Evolutionary conservation across 179 eudicot species (phyloP).

Genomic region (Silene coronaria): DNA sequence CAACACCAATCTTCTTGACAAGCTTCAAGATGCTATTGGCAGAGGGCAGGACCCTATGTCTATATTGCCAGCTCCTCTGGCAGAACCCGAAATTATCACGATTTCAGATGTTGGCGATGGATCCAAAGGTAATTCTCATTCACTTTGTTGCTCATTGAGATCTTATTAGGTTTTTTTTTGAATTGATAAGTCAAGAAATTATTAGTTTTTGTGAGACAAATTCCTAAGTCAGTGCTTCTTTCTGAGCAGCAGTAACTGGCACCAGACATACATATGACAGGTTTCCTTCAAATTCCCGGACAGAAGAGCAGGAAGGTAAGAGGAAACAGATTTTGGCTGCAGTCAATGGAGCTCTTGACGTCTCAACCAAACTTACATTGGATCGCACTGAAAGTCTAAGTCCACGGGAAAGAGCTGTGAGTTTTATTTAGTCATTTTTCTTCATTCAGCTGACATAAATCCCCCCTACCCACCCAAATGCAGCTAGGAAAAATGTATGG

Average conservation of each 20-base stretch:
- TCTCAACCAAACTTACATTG: slow-evolving; percentile 33
- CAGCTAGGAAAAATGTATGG: background rate
- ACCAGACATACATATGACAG: slow-evolving; percentile 69
- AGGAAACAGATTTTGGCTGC: slow-evolving; percentile 79
- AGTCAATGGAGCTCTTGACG: slow-evolving; percentile 72
- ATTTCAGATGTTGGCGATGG: slow-evolving; percentile 63
- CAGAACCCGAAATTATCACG: slow-evolving; percentile 80
- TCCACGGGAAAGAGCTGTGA: slow-evolving; percentile 95
- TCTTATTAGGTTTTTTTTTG: background rate
- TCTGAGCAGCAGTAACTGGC: slow-evolving; percentile 43
- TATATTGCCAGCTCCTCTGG: slow-evolving; percentile 52
- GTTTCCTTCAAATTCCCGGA: slow-evolving; percentile 72
- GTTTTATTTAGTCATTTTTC: slow-evolving; percentile 31
- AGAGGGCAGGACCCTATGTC: slow-evolving; percentile 91
- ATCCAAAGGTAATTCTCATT: slow-evolving; percentile 39
- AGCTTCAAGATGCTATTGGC: slow-evolving; percentile 96
- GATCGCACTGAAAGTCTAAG: slow-evolving; percentile 73
- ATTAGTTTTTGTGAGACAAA: background rate
- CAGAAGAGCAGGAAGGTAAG: slow-evolving; percentile 91
- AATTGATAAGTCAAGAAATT: background rate
- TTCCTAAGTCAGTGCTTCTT: background rate
- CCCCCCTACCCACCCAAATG: background rate
- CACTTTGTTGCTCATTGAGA: background rate
- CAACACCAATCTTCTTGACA: slow-evolving; percentile 79
- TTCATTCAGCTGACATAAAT: background rate